Evolutionary conservation across 2,329 filamentous ascomycete genomes (phyloP), one percentile per base, ranked within the genome.

Genomic region (Xylaria sp.): DNA sequence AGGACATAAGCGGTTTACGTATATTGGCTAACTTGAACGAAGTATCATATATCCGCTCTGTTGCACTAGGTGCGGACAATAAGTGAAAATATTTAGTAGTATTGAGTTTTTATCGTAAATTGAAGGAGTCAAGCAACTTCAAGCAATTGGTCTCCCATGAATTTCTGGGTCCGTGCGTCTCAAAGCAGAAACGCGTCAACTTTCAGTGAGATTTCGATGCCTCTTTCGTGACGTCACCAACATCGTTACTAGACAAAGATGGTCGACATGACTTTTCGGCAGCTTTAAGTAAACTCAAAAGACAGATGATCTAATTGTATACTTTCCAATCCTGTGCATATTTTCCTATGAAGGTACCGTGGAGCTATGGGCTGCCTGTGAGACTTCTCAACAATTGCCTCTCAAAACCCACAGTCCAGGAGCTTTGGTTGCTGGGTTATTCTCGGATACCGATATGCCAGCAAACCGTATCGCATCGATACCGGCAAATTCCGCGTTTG

Each of bases 171-270:
- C 33, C 59, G 59, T 54, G 48, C 48, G 17, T 31, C 17, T n/a
- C 6, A 20, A 53, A 13, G n/a, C 7, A n/a, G 13, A 40, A 40
- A 26, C 17, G 13, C 15, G 13, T n/a, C 44, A 40, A 40, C 59
- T 28, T 31, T 31, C 17, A 48, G n/a, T 48, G 40, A 48, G 28
- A 60, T 60, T 40, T 53, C 46, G 31, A 23, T 11, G 13, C 20
- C 42, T 40, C 10, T n/a, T 31, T 57, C 23, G 28, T 59, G 62
- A 64, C 62, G 54, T 64, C 62, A 64, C 62, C 31, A 40, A 59
- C 2, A 42, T 20, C 26, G 6, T 42, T 28, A 42, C 5, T 15
- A 33, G n/a, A 48, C 61, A 20, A 38, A n/a, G 26, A 20, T 56
- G 15, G 3, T 15, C 15, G 10, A 49, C 28, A 36, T 10, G n/a